Base-by-base conservation (phyloP, 371 early-diverging fungal genomes). In the Mortierella sp. region DNA sequence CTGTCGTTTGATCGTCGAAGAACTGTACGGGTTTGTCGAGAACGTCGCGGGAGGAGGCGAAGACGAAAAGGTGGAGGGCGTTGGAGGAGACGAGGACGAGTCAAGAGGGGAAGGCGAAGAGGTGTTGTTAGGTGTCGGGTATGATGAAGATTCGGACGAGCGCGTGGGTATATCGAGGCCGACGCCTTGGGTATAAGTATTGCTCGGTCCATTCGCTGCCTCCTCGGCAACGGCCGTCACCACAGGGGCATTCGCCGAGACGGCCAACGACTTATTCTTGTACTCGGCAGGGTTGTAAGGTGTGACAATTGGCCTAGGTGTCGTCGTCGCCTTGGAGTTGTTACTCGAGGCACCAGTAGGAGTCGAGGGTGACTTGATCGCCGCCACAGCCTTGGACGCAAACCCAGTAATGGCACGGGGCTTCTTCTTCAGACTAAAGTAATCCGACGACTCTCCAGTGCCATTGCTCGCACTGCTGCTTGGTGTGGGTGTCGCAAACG, bases 241-340 rank as follows among this genome's bases (percentile, higher is more conserved):
- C 6, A 37, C 63, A 24, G 52, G 34, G 7, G 71, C 41, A 11
- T 43, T 31, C 14, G 26, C 58, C 10, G 76, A 68, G 29, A 79
- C 71, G 22, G 69, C 47, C 13, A 80, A 63, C 31, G 80, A 40
- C 65, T 76, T 80, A 66, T 63, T 77, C 70, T 71, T 74, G 69
- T 82, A 82, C 22, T 77, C 82, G 9, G 68, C 71, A 1, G 82
- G 82, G 63, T 82, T 82, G 45, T 82, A 82, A 19, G 82, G 82
- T 8, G 82, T 82, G 19, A 82, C 82, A 24, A 82, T 77, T 0
- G 78, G 69, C 40, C 82, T 74, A 0, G 76, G 31, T 1, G 68
- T 55, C 58, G 68, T 75, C 1, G 58, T 7, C 37, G 31, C 64
- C 8, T 52, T 37, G 19, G 76, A 26, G 26, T 31, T 45, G 8